A percentile compares a stretch with the other conserved stretches of the same genome.
Conservation (phyloP, 176 grass and related monocot genomes). For the Musa troglodytarum region DNA sequence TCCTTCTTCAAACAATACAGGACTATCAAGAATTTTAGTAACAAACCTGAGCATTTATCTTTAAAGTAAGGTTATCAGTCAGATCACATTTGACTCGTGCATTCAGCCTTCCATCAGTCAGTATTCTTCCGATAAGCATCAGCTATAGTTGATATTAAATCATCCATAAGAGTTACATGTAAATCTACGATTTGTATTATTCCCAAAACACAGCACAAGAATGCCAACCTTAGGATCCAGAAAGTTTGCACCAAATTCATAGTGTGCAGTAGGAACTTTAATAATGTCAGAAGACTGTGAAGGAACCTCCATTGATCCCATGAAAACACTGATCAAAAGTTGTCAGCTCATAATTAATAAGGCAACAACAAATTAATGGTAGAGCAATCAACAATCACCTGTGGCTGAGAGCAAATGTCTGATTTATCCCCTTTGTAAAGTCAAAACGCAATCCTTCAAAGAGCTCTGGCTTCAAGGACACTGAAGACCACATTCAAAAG, state of each 20-base stretch:
- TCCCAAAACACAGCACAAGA: neutral
- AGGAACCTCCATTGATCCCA: slow-evolving; percentile 86
- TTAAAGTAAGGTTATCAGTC: slow-evolving; percentile 67
- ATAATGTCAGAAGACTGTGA: slow-evolving; percentile 65
- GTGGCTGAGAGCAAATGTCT: slow-evolving; percentile 87
- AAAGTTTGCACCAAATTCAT: slow-evolving; percentile 98
- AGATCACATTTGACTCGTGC: slow-evolving; percentile 96
- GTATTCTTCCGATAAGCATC: slow-evolving; percentile 88
- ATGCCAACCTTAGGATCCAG: slow-evolving; percentile 83
- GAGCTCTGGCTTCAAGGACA: slow-evolving; percentile 94
- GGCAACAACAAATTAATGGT: neutral
- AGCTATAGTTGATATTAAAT: slow-evolving; percentile 30
- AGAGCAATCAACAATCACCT: slow-evolving; percentile 33
- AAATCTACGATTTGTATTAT: neutral
- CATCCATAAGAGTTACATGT: neutral
- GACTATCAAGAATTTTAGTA: slow-evolving; percentile 3
- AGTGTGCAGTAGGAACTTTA: slow-evolving; percentile 88
- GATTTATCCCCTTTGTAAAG: slow-evolving; percentile 81
- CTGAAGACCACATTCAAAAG: slow-evolving; percentile 27
- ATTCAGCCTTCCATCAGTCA: slow-evolving; percentile 94
- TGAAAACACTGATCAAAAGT: slow-evolving; percentile 54
- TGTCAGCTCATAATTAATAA: slow-evolving; percentile 15
- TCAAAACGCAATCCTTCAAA: slow-evolving; percentile 97
- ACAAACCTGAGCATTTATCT: slow-evolving; percentile 92
- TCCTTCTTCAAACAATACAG: neutral